Conservation (phyloP, 164 flowering plant species). For the Litsea cubeba region DNA sequence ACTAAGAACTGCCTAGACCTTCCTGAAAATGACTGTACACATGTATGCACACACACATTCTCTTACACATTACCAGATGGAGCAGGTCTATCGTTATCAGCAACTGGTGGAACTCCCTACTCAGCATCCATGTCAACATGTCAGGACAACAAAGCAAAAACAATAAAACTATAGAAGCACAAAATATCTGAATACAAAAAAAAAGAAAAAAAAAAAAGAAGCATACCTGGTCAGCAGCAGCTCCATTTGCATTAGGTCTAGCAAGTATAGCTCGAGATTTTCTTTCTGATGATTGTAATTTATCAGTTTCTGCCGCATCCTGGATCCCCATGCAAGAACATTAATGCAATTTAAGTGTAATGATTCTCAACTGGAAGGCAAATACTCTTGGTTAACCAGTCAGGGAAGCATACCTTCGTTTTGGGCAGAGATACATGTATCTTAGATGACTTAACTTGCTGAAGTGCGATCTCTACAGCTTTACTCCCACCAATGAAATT, state of each 20-base stretch:
- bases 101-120: constrained; percentile 58
- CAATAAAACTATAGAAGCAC: constrained; percentile 1
- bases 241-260: constrained; percentile 68
- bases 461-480: constrained; percentile 77
- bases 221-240: constrained; percentile 73
- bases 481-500: constrained; percentile 96
- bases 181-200: background rate
- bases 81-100: constrained; percentile 59
- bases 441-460: constrained; percentile 62
- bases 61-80: constrained; percentile 47
- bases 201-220: background rate
- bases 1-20: no score
- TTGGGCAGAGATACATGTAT: constrained; percentile 35
- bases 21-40: no score
- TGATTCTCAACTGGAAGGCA: background rate
- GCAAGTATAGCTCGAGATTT: constrained; percentile 76
- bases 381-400: background rate
- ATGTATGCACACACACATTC: no score
- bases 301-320: constrained; percentile 74
- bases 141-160: constrained; percentile 1
- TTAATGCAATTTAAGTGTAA: background rate
- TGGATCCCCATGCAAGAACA: constrained; percentile 19
- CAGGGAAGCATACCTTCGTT: constrained; percentile 49
- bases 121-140: constrained; percentile 3
- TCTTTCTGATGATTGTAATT: constrained; percentile 63